Evolutionary conservation across 2,329 filamentous ascomycete species (phyloP), one percentile per base, ranked within the genome.

Genomic region (Claviceps purpurea): DNA sequence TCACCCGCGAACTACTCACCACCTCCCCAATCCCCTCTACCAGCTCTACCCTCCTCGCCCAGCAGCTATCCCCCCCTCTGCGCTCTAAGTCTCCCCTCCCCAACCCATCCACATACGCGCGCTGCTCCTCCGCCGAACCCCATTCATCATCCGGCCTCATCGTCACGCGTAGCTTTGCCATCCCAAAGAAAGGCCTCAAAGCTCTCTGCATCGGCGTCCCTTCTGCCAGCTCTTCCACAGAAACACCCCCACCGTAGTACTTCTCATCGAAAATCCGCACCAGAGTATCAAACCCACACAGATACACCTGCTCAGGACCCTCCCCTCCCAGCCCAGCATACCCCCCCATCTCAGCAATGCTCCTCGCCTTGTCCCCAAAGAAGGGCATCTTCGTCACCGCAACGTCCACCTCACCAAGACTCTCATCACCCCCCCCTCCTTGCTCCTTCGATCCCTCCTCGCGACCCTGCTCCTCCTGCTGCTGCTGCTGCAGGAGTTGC

Each of bases 241-340:
- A 3, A 20, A n/a, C n/a, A 22, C 5, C 5, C 7, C 43, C 53
- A 22, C 51, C 63, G 61, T 89, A 88, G 67, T 91, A 91, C 63
- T 85, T 87, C 0, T 84, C 76, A 48, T 86, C 73, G 51, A 87
- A 78, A 50, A 91, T 79, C 20, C 87, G 77, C 16, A 85, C 79
- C 6, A 90, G 68, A 0, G 87, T 91, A 60, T 91, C 87, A 62
- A 81, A 91, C 30, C 87, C 87, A 1, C 81, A 77, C 2, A 90
- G 75, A 60, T 87, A 87, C 4, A 86, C 69, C 59, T 89, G 84
- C 50, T 75, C 69, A 13, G 41, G n/a, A 4, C 10, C 7, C 48
- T 7, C 16, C 3, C 40, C 40, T 10, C 1, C n/a, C 16, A 10
- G 45, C 14, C 22, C 40, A 5, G 61, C 50, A 57, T 78, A 81